Percentiles rank a stretch among this genome's conserved stretches.
Evolutionary conservation across 805 yeast genomes (phyloP).

Genomic region (Candida loeiensis): DNA sequence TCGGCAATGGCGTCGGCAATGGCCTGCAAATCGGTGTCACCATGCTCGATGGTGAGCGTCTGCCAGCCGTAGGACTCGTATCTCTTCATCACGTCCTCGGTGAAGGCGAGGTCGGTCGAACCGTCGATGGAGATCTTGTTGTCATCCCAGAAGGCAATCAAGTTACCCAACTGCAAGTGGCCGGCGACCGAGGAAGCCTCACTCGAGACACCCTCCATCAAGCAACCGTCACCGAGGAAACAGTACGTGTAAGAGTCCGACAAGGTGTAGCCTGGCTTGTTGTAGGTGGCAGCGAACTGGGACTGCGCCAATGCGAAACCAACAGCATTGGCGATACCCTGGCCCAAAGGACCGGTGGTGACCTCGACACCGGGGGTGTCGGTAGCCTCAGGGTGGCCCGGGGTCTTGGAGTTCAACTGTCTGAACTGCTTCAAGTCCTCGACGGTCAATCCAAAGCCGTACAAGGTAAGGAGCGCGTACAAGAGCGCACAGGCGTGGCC

Average conservation of each 20-base stretch:
- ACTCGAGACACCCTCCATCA: constrained; percentile 95
- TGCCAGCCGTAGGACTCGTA: constrained; percentile 96
- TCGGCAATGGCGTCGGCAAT: constrained; percentile 71
- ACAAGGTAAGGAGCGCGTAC: constrained; percentile 79
- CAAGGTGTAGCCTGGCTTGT: constrained; percentile 75
- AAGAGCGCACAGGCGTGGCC: constrained; percentile 95
- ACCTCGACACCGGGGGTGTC: constrained; percentile 93
- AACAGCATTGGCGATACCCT: constrained; percentile 94
- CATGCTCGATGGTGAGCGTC: constrained; percentile 69
- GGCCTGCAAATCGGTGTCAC: constrained; percentile 72
- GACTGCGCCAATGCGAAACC: constrained; percentile 95
- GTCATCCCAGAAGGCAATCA: constrained; percentile 94
- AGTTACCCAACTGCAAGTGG: constrained; percentile 87
- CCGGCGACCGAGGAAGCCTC: constrained; percentile 96
- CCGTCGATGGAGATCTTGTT: constrained; percentile 97
- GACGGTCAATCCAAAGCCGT: constrained; percentile 75
- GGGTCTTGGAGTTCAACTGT: constrained; percentile 85
- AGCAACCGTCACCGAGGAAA: constrained; percentile 95
- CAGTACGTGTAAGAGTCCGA: constrained; percentile 74
- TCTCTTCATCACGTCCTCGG: constrained; percentile 85
- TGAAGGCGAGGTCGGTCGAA: constrained; percentile 81
- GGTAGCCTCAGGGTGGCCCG: constrained; percentile 91
- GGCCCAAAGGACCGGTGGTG: constrained; percentile 98
- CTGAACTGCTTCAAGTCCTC: constrained; percentile 90
- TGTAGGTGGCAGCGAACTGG: constrained; percentile 87